Conservation (phyloP, 164 flowering plant genomes). For the Macadamia integrifolia region DNA sequence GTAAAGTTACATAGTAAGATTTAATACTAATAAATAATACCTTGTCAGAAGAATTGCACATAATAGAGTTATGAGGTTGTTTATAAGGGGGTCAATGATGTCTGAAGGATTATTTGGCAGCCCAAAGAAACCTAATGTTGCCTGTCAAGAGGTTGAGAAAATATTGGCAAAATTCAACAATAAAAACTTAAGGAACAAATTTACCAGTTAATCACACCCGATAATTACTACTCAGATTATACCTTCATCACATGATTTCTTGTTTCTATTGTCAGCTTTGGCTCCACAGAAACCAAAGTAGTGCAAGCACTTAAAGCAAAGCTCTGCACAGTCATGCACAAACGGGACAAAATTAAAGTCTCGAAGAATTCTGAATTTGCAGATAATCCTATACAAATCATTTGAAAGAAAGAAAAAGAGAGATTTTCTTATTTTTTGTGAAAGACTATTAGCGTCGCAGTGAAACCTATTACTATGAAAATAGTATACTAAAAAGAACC, state of each 20-base stretch:
- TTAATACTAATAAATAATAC: constrained; percentile 28
- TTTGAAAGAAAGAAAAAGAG: neutral
- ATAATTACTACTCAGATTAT: constrained; percentile 2
- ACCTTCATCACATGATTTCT: constrained; percentile 93
- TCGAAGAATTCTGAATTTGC: neutral
- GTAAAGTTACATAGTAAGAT: neutral
- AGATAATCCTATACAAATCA: neutral
- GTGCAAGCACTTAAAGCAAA: constrained; percentile 93
- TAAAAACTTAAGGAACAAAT: neutral
- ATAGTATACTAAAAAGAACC: constrained; percentile 31
- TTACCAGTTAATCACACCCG: neutral
- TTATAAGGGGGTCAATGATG: constrained; percentile 71
- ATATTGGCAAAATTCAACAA: neutral
- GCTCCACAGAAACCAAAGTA: constrained; percentile 94
- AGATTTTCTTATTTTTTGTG: neutral
- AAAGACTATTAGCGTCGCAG: neutral
- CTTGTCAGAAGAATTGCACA: constrained; percentile 93
- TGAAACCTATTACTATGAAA: neutral
- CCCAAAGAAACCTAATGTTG: constrained; percentile 91
- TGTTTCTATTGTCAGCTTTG: constrained; percentile 79
- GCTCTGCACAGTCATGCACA: constrained; percentile 37
- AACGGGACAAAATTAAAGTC: constrained; percentile 7
- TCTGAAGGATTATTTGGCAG: constrained; percentile 78
- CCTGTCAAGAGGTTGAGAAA: constrained; percentile 47
- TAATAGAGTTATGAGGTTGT: constrained; percentile 79